A percentile compares a stretch with the other conserved stretches of the same genome.
These are phyloP conservation scores for Herpotrichia juniperi DNA, from an alignment of 2,329 filamentous ascomycete genomes.

Conservation along the genomic window DNA sequence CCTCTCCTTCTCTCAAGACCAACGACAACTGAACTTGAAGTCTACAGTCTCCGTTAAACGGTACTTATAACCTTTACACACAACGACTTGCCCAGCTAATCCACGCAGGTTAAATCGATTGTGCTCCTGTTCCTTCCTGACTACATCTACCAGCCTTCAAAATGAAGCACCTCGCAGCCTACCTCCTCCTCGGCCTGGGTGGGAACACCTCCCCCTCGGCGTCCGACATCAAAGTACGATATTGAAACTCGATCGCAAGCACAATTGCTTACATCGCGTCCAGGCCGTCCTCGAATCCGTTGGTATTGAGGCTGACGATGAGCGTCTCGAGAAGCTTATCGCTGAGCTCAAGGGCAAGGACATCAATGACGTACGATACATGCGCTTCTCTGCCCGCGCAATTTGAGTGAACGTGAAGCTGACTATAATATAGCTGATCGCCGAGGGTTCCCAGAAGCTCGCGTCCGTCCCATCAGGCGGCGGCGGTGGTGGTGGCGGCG, in stretches of 20 bases:
- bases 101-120: constrained; percentile 77
- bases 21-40: constrained; percentile 80
- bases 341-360: constrained; percentile 89
- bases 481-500: constrained; percentile 72
- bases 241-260: background rate
- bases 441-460: constrained; percentile 89
- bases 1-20: constrained; percentile 21
- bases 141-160: constrained; percentile 54
- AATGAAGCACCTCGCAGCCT: constrained; percentile 99
- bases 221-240: constrained; percentile 67
- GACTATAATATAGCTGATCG: constrained; percentile 73
- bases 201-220: constrained; percentile 91
- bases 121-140: constrained; percentile 76
- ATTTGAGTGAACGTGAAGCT: constrained; percentile 2
- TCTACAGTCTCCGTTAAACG: constrained; percentile 99
- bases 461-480: constrained; percentile 96
- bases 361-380: constrained; percentile 80
- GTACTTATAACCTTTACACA: constrained; percentile 63
- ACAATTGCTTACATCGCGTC: constrained; percentile 13
- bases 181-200: constrained; percentile 93
- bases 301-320: constrained; percentile 87
- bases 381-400: background rate
- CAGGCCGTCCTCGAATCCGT: constrained; percentile 89
- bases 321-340: constrained; percentile 85
- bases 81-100: constrained; percentile 24